These are phyloP conservation scores for Podaxis mareebaensis DNA, from an alignment of 768 basidiomycete species.

Conservation along the genomic window DNA sequence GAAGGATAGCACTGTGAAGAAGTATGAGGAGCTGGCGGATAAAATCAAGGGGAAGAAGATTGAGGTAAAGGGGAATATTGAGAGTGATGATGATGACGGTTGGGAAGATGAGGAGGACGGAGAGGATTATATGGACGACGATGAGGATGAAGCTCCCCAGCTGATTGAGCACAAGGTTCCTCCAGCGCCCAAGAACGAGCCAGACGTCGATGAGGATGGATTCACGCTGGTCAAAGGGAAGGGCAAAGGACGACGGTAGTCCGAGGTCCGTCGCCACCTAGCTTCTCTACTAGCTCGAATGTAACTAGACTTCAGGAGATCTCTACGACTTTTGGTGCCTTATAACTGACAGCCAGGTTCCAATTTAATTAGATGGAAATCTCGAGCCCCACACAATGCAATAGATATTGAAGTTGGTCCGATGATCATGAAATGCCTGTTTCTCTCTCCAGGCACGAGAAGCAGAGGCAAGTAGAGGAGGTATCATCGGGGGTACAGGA, in stretches of 20 bases:
- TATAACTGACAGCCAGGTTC: no score
- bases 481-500: neutral
- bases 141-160: conserved; percentile 41
- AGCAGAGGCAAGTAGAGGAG: neutral
- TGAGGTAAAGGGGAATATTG: conserved; percentile 46
- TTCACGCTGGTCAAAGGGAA: conserved; percentile 79
- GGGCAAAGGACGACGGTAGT: conserved; percentile 46
- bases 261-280: neutral
- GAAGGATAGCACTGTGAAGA: conserved; percentile 48
- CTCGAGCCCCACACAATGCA: neutral
- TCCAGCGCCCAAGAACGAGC: conserved; percentile 47
- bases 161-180: conserved; percentile 41
- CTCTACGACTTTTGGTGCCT: neutral
- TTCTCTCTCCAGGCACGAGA: neutral
- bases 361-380: neutral
- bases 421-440: no score
- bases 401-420: neutral
- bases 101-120: conserved; percentile 44
- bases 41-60: conserved; percentile 57
- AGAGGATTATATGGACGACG: conserved; percentile 31
- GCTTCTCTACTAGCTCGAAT: neutral
- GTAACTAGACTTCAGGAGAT: neutral
- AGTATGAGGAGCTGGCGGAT: conserved; percentile 67
- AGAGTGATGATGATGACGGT: conserved; percentile 43
- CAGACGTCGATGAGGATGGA: conserved; percentile 88